Conservation (phyloP, 352 stramenopile species). For the Aphanomyces astaci region DNA sequence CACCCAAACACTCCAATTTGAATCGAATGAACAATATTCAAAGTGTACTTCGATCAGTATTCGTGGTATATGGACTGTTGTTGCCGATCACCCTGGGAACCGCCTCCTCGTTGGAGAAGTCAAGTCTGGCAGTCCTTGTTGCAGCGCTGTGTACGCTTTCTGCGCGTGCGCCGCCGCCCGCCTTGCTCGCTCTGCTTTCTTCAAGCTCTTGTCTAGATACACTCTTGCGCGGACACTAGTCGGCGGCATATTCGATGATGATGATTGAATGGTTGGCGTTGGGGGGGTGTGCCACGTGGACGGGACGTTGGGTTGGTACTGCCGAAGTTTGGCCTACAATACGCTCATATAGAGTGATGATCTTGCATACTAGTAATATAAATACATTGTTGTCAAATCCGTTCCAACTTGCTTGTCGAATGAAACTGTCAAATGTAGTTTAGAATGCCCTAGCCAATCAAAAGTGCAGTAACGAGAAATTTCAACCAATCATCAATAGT, state of each 20-base stretch:
- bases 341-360: too few species aligned
- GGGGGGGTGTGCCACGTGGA: not conserved
- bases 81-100: not conserved
- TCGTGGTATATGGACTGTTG: too few species aligned
- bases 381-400: too few species aligned
- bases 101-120: not conserved
- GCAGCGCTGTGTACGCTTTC: not conserved
- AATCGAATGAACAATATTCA: not conserved
- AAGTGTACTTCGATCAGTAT: too few species aligned
- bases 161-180: not conserved
- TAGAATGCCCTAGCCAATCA: too few species aligned
- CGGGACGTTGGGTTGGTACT: constrained; percentile 10
- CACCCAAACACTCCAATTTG: not conserved
- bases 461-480: too few species aligned
- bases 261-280: not conserved
- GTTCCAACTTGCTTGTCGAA: too few species aligned
- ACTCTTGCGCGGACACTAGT: not conserved
- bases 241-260: not conserved
- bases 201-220: not conserved
- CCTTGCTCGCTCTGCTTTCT: not conserved
- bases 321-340: constrained; percentile 14
- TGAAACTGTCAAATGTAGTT: too few species aligned
- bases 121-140: not conserved
- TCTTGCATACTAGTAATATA: too few species aligned
- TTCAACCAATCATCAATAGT: too few species aligned